Base-by-base conservation (phyloP, 306 rosid genomes). In the Canavalia ensiformis region DNA sequence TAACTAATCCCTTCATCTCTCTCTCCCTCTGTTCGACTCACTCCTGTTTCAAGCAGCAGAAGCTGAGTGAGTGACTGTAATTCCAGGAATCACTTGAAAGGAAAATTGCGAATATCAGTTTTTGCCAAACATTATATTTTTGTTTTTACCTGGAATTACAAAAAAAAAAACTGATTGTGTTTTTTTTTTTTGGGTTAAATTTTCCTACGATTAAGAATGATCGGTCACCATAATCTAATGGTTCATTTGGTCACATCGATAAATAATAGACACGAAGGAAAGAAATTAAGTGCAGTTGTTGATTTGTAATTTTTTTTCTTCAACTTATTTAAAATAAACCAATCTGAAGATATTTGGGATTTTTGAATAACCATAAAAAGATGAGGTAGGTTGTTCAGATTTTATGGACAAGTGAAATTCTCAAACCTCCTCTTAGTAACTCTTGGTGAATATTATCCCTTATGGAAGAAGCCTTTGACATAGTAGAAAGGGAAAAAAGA, bases 201-300 rank as follows among this genome's bases (percentile, higher is more conserved):
- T 73, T 3, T 45, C 30, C 9, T 30, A 9, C 34, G 1, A 4
- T 50, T 25, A 6, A 64, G 63, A 47, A 4, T 9, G 11, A 64
- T n/a, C 8, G 30, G 34, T 54, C 7, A 18, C 25, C 25, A 18
- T 56, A 4, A 56, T 55, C 34, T 35, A 29, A 45, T 67, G 57
- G 37, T 41, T 78, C 39, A 6, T 29, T 66, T 52, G 18, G 10
- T 25, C 65, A 1, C 25, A 4, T 50, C 10, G 63, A 39, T 41
- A 11, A 34, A 47, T 76, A n/a, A 49, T 60, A 47, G 33, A 42
- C 33, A 8, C 25, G 80, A 45, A 75, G 47, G 25, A 2, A 54
- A n/a, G 7, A 28, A 41, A 45, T 41, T 52, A 10, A 54, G 67
- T 68, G 37, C 82, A 30, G 37, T 68, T 68, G 47, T 30, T 55